phyloP scores from a whole-genome alignment of 2,329 filamentous ascomycete genomes.

The Pseudogymnoascus sp. region DNA sequence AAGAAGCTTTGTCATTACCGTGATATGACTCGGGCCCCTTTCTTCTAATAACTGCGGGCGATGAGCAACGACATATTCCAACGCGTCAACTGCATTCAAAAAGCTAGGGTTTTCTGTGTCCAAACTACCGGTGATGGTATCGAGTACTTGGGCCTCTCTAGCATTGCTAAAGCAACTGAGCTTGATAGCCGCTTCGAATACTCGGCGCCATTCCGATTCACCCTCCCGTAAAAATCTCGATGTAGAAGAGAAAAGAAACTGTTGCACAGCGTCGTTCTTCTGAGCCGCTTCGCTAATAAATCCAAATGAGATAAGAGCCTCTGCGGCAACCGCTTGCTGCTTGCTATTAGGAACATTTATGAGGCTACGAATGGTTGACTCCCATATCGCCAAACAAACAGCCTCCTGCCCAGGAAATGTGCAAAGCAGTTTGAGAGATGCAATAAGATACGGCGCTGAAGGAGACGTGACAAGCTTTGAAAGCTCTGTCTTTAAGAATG shows the following conservation, averaged over 20 bases:
- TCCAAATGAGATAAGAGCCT: slow-evolving; percentile 38
- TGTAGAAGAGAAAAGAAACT: slow-evolving; percentile 36
- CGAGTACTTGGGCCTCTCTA: slow-evolving; percentile 25
- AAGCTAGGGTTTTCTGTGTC: slow-evolving; percentile 15
- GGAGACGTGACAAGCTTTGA: slow-evolving; percentile 56
- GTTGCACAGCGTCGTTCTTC: slow-evolving; percentile 36
- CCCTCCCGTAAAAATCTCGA: slow-evolving; percentile 30
- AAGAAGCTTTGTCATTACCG: slow-evolving; percentile 44
- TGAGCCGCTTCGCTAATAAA: slow-evolving; percentile 30
- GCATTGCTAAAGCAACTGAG: slow-evolving; percentile 21
- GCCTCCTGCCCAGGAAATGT: slow-evolving; percentile 31
- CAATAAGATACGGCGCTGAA: slow-evolving; percentile 57
- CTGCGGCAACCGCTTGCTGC: slow-evolving; percentile 30
- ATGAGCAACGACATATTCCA: slow-evolving; percentile 41
- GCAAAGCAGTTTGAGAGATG: slow-evolving; percentile 52
- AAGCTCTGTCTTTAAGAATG: slow-evolving; percentile 48
- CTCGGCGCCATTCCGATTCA: slow-evolving; percentile 31
- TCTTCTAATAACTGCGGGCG: slow-evolving; percentile 37
- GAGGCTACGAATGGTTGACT: slow-evolving; percentile 34
- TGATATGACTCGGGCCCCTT: slow-evolving; percentile 39
- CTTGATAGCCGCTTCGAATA: slow-evolving; percentile 41
- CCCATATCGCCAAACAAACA: slow-evolving; percentile 19
- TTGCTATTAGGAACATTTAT: slow-evolving; percentile 28
- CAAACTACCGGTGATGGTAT: slow-evolving; percentile 24
- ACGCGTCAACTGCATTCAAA: slow-evolving; percentile 32